Evolutionary conservation across 768 basidiomycete species (phyloP).

Genomic region (Heimioporus sp.): DNA sequence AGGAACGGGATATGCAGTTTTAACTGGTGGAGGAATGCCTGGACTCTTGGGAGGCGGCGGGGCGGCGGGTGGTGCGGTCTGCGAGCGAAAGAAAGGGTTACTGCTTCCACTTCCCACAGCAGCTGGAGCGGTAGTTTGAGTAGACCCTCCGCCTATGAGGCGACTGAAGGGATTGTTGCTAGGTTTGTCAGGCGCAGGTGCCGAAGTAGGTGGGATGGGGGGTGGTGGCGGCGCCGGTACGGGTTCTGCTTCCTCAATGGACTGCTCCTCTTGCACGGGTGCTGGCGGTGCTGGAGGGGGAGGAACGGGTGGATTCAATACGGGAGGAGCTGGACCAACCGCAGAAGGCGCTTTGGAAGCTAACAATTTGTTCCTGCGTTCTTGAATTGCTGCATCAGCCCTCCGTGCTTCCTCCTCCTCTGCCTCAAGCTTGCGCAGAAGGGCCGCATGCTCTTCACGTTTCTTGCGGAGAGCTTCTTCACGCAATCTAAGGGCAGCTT

Average conservation of each 20-base stretch:
- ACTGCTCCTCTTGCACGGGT: conserved; percentile 6
- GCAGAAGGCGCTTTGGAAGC: conserved; percentile 38
- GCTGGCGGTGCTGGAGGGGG: conserved; percentile 35
- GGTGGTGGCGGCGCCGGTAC: conserved; percentile 31
- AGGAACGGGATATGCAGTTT: conserved; percentile 60
- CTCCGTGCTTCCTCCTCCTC: conserved; percentile 57
- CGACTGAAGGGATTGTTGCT: conserved; percentile 82
- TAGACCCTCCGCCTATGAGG: conserved; percentile 42
- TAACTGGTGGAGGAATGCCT: conserved; percentile 45
- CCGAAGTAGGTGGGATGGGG: conserved; percentile 24
- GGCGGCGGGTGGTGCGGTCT: conserved; percentile 39
- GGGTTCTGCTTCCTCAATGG: conserved; percentile 24
- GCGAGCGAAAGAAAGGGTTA: conserved; percentile 74
- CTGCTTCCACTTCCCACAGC: conserved; percentile 44
- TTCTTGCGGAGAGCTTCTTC: conserved; percentile 73
- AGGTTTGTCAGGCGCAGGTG: conserved; percentile 44
- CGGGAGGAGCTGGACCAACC: conserved; percentile 23
- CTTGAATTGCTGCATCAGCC: conserved; percentile 42
- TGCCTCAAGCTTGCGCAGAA: conserved; percentile 68
- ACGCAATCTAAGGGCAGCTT: conserved; percentile 61
- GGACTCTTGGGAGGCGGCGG: conserved; percentile 38
- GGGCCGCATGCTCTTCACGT: conserved; percentile 66
- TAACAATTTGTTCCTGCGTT: conserved; percentile 32
- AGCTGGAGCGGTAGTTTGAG: conserved; percentile 20
- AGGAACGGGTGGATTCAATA: conserved; percentile 33